phyloP scores from a whole-genome alignment of 2,329 filamentous ascomycete genomes.

The Penicillium occitanis region DNA sequence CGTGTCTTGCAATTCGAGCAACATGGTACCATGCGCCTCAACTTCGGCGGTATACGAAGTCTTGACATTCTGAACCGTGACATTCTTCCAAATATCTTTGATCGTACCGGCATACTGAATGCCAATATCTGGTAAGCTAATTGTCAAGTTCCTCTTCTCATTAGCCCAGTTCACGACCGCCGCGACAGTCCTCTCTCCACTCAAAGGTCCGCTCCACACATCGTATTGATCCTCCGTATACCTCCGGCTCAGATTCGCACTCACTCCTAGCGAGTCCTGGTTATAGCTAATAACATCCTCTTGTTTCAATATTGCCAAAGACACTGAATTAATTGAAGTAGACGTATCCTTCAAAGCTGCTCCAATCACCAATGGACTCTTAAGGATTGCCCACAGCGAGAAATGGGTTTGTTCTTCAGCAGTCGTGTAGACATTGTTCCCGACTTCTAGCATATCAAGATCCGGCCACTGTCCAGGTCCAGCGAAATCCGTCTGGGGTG shows the following conservation, averaged over 20 bases:
- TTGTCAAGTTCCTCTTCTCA: constrained; percentile 42
- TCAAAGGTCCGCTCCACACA: constrained; percentile 53
- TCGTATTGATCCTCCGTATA: constrained; percentile 54
- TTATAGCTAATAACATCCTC: constrained; percentile 59
- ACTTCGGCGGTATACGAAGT: constrained; percentile 31
- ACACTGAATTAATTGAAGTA: constrained; percentile 39
- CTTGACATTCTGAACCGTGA: constrained; percentile 24
- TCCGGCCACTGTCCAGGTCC: constrained; percentile 52
- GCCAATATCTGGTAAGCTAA: constrained; percentile 47
- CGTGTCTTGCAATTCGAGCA: constrained; percentile 34
- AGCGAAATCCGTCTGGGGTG: constrained; percentile 49
- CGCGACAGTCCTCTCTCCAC: constrained; percentile 45
- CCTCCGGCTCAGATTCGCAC: constrained; percentile 52
- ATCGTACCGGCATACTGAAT: constrained; percentile 39
- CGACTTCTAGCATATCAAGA: constrained; percentile 56
- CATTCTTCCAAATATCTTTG: constrained; percentile 33
- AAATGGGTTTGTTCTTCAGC: constrained; percentile 56
- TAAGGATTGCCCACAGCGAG: constrained; percentile 54
- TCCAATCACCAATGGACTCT: constrained; percentile 53
- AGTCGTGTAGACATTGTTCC: constrained; percentile 47
- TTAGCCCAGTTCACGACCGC: constrained; percentile 55
- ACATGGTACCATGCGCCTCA: constrained; percentile 32
- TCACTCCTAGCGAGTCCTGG: constrained; percentile 55
- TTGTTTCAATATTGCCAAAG: constrained; percentile 51
- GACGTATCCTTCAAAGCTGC: constrained; percentile 41